Percentiles rank a stretch among this genome's conserved stretches.
phyloP scores from a whole-genome alignment of 2,329 filamentous ascomycete genomes.

The Fusarium abutilonis region DNA sequence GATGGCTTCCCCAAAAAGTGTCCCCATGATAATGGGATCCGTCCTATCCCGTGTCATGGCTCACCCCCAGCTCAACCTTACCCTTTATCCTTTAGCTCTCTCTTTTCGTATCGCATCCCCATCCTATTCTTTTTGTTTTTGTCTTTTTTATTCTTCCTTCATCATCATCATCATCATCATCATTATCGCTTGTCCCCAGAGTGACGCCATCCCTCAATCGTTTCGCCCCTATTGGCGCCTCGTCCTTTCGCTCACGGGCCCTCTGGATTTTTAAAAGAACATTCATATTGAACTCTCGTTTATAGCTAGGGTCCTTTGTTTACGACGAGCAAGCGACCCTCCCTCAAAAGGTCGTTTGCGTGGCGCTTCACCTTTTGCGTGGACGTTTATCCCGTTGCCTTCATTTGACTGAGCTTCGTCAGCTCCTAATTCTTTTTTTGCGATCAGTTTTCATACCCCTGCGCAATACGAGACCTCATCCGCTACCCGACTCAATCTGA shows the following conservation, averaged over 20 bases:
- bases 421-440: conserved; percentile 11
- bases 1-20: conserved; percentile 24
- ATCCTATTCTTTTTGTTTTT: conserved; percentile 32
- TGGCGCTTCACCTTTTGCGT: conserved; percentile 17
- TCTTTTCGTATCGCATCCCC: conserved; percentile 27
- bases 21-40: conserved; percentile 39
- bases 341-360: conserved; percentile 13
- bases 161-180: too few relatives aligned
- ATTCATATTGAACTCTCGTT: conserved; percentile 34
- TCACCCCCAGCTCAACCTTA: conserved; percentile 39
- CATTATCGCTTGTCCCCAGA: conserved; percentile 30
- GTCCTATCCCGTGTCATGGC: conserved; percentile 36
- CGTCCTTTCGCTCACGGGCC: conserved; percentile 31
- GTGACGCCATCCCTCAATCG: conserved; percentile 33
- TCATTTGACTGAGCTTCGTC: conserved; percentile 13
- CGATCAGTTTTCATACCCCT: conserved; percentile 14
- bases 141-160: conserved; percentile 18
- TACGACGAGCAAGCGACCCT: conserved; percentile 3
- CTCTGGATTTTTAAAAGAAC: conserved; percentile 10
- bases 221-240: conserved; percentile 34
- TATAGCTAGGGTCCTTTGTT: conserved; percentile 18
- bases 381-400: background rate
- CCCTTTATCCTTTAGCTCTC: conserved; percentile 1
- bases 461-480: conserved; percentile 32
- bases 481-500: conserved; percentile 11